Evolutionary conservation across 352 stramenopile genomes (phyloP).

Genomic region (Pythium vanterpoolii): DNA sequence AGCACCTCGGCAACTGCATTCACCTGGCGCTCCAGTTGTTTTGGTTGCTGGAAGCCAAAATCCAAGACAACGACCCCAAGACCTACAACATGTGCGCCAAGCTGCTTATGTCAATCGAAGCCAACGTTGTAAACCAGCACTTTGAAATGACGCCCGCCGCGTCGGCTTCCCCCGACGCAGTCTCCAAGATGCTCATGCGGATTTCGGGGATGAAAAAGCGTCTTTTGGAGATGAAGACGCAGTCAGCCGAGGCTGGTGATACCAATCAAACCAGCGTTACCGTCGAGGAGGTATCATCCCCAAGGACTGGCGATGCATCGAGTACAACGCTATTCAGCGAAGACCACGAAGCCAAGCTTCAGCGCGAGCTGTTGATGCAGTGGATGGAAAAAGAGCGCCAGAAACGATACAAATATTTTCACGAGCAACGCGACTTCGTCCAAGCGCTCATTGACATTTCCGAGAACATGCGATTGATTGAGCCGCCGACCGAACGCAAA

Average conservation of each 20-base stretch:
- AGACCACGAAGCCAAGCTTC: slow-evolving; percentile 24
- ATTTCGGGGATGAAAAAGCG: slow-evolving; percentile 59
- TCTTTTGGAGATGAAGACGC: slow-evolving; percentile 29
- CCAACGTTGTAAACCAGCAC: slow-evolving; percentile 78
- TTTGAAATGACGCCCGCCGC: slow-evolving; percentile 48
- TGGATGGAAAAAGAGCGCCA: slow-evolving; percentile 79
- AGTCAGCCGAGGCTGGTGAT: neutral
- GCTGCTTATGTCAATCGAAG: slow-evolving; percentile 80
- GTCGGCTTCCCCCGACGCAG: slow-evolving; percentile 27
- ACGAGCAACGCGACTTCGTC: slow-evolving; percentile 75
- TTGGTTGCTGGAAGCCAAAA: slow-evolving; percentile 77
- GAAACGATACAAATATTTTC: slow-evolving; percentile 81
- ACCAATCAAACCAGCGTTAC: slow-evolving; percentile 2
- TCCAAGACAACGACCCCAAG: slow-evolving; percentile 62
- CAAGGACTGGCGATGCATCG: neutral
- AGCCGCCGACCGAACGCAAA: slow-evolving; percentile 62
- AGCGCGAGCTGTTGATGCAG: slow-evolving; percentile 55
- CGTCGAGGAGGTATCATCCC: neutral
- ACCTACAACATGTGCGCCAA: slow-evolving; percentile 79
- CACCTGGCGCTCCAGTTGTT: slow-evolving; percentile 71
- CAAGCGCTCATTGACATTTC: slow-evolving; percentile 68
- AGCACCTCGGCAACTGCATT: slow-evolving; percentile 78
- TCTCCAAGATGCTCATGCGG: slow-evolving; percentile 43
- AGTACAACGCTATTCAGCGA: neutral
- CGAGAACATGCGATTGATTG: slow-evolving; percentile 61